These are phyloP conservation scores for Dalbergia oliveri DNA, from an alignment of 306 rosid species.

Conservation along the genomic window DNA sequence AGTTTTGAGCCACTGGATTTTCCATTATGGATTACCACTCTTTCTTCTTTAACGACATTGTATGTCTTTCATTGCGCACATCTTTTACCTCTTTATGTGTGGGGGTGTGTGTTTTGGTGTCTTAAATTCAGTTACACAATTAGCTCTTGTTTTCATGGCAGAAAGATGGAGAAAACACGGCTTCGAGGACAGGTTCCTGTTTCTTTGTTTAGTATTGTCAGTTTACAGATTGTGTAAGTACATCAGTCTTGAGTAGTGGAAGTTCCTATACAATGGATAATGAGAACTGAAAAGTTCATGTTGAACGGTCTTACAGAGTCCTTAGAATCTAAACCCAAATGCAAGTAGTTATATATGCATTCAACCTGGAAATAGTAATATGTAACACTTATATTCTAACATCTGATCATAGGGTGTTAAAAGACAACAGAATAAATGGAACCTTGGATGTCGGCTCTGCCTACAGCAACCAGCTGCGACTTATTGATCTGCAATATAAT, in stretches of 20 bases:
- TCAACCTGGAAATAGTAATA: neutral
- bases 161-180: constrained; percentile 60
- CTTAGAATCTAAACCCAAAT: neutral
- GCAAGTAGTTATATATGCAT: constrained; percentile 3
- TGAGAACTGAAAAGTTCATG: constrained; percentile 10
- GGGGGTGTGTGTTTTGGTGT: neutral
- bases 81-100: neutral
- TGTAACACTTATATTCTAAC: constrained; percentile 11
- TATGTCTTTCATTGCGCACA: constrained; percentile 50
- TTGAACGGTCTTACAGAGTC: constrained; percentile 1
- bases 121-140: constrained; percentile 5
- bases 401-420: constrained; percentile 45
- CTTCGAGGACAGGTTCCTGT: constrained; percentile 59
- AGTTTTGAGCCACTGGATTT: constrained; percentile 49
- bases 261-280: constrained; percentile 18
- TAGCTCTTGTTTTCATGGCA: constrained; percentile 42
- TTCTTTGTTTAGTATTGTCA: constrained; percentile 53
- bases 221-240: constrained; percentile 65
- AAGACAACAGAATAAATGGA: constrained; percentile 40
- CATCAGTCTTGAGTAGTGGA: constrained; percentile 28
- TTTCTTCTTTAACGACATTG: constrained; percentile 54
- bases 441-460: constrained; percentile 46
- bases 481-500: constrained; percentile 48
- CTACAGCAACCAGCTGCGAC: constrained; percentile 38
- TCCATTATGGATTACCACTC: constrained; percentile 61